phyloP scores from a whole-genome alignment of 805 yeast genomes.

The Wickerhamia fluorescens region DNA sequence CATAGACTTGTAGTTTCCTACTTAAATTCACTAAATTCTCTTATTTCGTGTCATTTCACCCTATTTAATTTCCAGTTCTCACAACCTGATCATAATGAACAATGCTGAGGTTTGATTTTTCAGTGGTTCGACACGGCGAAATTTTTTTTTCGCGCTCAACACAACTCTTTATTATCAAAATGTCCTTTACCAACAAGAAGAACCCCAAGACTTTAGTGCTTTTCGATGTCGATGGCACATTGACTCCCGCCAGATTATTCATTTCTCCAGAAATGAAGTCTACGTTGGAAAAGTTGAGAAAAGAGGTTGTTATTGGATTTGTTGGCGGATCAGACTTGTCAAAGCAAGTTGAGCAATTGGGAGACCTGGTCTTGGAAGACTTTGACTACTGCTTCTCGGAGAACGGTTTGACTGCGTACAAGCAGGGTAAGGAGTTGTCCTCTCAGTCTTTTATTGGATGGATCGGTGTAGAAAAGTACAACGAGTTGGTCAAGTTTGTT shows the following conservation, averaged over 20 bases:
- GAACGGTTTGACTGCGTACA: slow-evolving; percentile 97
- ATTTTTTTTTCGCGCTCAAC: background rate
- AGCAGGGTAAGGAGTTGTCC: slow-evolving; percentile 78
- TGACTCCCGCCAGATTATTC: slow-evolving; percentile 90
- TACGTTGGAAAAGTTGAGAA: slow-evolving; percentile 66
- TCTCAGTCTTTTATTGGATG: slow-evolving; percentile 91
- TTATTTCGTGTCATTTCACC: no score
- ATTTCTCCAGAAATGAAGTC: slow-evolving; percentile 73
- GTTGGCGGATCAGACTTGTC: slow-evolving; percentile 95
- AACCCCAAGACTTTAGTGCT: slow-evolving; percentile 82
- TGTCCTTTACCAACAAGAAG: slow-evolving; percentile 68
- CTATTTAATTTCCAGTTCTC: no score
- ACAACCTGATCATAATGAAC: no score
- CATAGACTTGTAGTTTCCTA: no score
- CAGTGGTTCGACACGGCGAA: background rate
- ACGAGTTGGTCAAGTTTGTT: slow-evolving; percentile 78
- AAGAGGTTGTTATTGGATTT: slow-evolving; percentile 92
- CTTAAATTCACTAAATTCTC: no score
- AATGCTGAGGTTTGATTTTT: no score
- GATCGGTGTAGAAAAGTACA: slow-evolving; percentile 95
- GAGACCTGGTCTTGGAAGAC: slow-evolving; percentile 62
- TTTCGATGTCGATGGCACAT: slow-evolving; percentile 97
- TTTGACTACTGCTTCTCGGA: slow-evolving; percentile 96
- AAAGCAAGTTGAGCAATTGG: slow-evolving; percentile 96
- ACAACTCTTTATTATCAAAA: slow-evolving; percentile 8